Evolutionary conservation across 371 early-diverging fungal species (phyloP).

Genomic region (Rhizopus sp.): DNA sequence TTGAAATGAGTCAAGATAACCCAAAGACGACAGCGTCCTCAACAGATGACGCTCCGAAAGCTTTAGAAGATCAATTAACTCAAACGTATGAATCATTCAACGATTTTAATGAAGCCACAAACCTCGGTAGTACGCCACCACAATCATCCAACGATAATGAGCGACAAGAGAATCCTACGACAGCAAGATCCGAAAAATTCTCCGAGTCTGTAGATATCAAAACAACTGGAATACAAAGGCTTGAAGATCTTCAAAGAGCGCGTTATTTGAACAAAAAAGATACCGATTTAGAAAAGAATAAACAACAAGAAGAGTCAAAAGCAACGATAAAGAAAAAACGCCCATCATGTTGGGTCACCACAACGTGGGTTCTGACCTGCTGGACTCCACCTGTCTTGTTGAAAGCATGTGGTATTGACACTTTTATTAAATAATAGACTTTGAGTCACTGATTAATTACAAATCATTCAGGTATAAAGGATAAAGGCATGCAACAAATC

Average conservation of each 20-base stretch:
- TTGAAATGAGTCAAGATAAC: too few relatives aligned
- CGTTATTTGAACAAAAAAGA: constrained; percentile 12
- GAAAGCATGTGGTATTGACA: constrained; percentile 22
- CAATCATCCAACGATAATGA: too few relatives aligned
- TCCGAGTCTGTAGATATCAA: constrained; percentile 6
- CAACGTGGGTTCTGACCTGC: constrained; percentile 47
- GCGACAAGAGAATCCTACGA: not conserved
- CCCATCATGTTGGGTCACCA: constrained; percentile 34
- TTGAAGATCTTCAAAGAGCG: constrained; percentile 22
- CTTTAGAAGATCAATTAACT: too few relatives aligned
- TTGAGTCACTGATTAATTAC: not conserved
- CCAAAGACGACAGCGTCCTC: too few relatives aligned
- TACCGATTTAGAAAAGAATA: constrained; percentile 1
- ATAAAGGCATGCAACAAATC: constrained; percentile 76
- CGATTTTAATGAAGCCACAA: too few relatives aligned
- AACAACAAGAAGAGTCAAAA: not conserved
- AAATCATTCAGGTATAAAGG: constrained; percentile 41
- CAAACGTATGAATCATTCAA: too few relatives aligned
- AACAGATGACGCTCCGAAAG: too few relatives aligned
- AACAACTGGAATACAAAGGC: constrained; percentile 11
- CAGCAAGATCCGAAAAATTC: not conserved
- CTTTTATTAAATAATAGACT: not conserved
- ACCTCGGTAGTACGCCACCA: too few relatives aligned
- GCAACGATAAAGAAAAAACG: constrained; percentile 10
- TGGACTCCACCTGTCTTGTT: constrained; percentile 45